A percentile compares a stretch with the other conserved stretches of the same genome.
These are phyloP conservation scores for Thelonectria olida DNA, from an alignment of 2,329 filamentous ascomycete genomes.

Conservation along the genomic window DNA sequence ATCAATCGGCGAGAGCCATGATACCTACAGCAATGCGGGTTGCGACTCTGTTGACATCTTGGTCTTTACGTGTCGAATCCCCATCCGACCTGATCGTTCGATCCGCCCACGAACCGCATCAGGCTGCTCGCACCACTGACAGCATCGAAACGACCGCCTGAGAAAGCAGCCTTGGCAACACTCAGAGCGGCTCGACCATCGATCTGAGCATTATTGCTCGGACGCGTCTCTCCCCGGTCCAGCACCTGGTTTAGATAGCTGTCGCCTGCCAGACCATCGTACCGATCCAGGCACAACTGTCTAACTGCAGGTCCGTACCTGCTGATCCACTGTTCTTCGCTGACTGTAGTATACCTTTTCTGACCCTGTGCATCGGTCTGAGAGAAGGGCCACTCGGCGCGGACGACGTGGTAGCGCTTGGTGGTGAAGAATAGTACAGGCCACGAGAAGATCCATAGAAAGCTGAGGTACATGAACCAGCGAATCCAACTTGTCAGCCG, in stretches of 20 bases:
- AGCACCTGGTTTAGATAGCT: conserved; percentile 28
- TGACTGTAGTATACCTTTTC: conserved; percentile 29
- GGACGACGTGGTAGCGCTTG: conserved; percentile 29
- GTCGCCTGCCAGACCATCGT: conserved; percentile 31
- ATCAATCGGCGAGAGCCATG: too few relatives aligned
- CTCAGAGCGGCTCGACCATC: conserved; percentile 22
- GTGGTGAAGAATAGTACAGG: conserved; percentile 30
- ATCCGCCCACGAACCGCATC: conserved; percentile 24
- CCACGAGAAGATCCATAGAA: conserved; percentile 37
- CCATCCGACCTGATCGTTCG: conserved; percentile 32
- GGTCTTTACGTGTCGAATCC: conserved; percentile 30
- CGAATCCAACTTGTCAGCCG: conserved; percentile 30
- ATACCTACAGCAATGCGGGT: too few relatives aligned
- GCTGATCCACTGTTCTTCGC: conserved; percentile 27
- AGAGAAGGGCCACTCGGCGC: conserved; percentile 30
- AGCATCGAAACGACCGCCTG: conserved; percentile 23
- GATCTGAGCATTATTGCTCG: not conserved
- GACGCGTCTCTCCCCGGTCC: conserved; percentile 10
- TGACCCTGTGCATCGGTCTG: conserved; percentile 2
- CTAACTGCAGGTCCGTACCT: conserved; percentile 27
- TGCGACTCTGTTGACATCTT: not conserved
- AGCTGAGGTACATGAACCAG: conserved; percentile 35
- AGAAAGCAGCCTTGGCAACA: conserved; percentile 29
- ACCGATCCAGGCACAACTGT: conserved; percentile 31
- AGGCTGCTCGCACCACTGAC: conserved; percentile 17